Evolutionary conservation across 495 filamentous ascomycete genomes (phyloP).

Genomic region (Haplographium delicatum): DNA sequence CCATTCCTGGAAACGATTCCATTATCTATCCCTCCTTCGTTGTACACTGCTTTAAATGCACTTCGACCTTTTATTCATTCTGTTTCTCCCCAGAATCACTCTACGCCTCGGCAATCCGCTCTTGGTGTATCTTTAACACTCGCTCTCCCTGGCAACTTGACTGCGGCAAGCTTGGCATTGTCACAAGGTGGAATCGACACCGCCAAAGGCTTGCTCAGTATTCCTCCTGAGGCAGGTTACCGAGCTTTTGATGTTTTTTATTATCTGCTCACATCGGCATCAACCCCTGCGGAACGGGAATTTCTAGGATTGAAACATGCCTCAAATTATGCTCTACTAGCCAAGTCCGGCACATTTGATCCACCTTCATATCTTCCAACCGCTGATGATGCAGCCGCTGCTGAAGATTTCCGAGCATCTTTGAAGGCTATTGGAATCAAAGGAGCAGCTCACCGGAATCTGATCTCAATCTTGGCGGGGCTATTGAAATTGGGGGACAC

Average conservation of each 20-base stretch:
- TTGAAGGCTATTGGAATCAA: conserved; percentile 90
- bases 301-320: conserved; percentile 81
- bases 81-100: conserved; percentile 84
- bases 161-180: conserved; percentile 67
- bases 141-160: conserved; percentile 72
- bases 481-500: conserved; percentile 90
- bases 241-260: conserved; percentile 99
- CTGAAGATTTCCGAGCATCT: conserved; percentile 82
- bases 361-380: conserved; percentile 88
- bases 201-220: conserved; percentile 68
- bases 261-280: conserved; percentile 85
- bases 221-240: conserved; percentile 74
- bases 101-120: conserved; percentile 73
- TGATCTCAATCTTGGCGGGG: conserved; percentile 80
- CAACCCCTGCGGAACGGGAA: conserved; percentile 85
- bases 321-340: conserved; percentile 70
- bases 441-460: conserved; percentile 67
- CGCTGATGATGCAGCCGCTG: conserved; percentile 86
- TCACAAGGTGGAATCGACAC: conserved; percentile 89
- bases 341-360: conserved; percentile 77
- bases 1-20: conserved; percentile 81
- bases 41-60: conserved; percentile 71
- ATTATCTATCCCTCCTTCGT: conserved; percentile 62
- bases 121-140: conserved; percentile 77
- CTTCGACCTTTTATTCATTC: conserved; percentile 81